Percentiles rank a stretch among this genome's conserved stretches.
Conservation (phyloP, 306 rosid genomes). For the Quercus bicolor region DNA sequence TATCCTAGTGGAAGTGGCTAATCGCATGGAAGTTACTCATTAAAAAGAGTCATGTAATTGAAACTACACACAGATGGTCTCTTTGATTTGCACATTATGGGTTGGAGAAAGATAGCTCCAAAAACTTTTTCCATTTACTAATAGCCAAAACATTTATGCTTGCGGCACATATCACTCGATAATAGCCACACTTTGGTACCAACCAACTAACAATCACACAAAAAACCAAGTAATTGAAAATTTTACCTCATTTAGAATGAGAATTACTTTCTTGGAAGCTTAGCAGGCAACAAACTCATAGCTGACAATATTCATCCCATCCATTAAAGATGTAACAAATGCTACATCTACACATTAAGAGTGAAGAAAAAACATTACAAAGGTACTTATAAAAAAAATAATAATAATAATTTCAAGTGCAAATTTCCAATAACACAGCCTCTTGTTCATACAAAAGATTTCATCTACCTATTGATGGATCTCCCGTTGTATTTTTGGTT, state of each 20-base stretch:
- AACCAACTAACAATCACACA: background rate
- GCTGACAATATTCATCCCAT: slow-evolving; percentile 93
- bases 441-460: background rate
- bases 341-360: slow-evolving; percentile 58
- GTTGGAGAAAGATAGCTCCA: too few relatives aligned
- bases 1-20: too few relatives aligned
- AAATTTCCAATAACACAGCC: background rate
- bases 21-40: too few relatives aligned
- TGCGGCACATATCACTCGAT: too few relatives aligned
- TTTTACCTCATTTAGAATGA: slow-evolving; percentile 79
- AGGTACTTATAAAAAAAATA: too few relatives aligned
- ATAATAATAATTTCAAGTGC: background rate
- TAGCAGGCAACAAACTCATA: slow-evolving; percentile 94
- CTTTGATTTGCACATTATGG: too few relatives aligned
- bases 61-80: too few relatives aligned
- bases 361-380: background rate
- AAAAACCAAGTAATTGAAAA: background rate
- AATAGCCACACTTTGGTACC: background rate
- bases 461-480: slow-evolving; percentile 8
- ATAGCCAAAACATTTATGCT: too few relatives aligned
- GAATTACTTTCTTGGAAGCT: slow-evolving; percentile 78
- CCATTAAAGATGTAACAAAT: slow-evolving; percentile 79
- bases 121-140: too few relatives aligned
- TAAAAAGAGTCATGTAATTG: too few relatives aligned
- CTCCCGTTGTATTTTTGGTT: background rate